Base-by-base conservation (phyloP, 2,329 filamentous ascomycete species). In the Ceratocystis papillata region DNA sequence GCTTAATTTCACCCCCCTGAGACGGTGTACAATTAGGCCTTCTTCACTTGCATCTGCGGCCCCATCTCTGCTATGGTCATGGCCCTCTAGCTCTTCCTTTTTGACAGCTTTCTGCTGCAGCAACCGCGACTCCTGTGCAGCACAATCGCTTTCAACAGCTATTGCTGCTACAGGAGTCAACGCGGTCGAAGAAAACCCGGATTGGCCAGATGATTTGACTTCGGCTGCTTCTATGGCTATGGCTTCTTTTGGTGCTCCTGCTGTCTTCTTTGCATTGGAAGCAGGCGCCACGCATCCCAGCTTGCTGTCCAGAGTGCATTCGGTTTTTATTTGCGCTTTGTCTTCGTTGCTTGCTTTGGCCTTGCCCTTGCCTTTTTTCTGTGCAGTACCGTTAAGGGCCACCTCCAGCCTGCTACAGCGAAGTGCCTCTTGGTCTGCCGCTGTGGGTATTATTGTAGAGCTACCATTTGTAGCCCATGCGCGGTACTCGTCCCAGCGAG, bases 251-350 rank as follows among this genome's bases (percentile, higher is more conserved):
- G 20, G 37, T 41, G 37, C 37, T 41, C 8, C 37, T 41, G 37
- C 37, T 41, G 37, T 12, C 37, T 41, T 41, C 37, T 41, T 28
- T 45, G 60, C 37, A 45, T 25, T 50, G 30, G 41, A 17, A 37
- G 15, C 41, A 25, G 80, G 53, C 83, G 83, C 71, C 82, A 86
- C 22, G 83, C 78, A 62, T 75, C 78, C 5, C 83, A 83, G 1
- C 83, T 87, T 2, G 79, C 80, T 45, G 87, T 84, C 62, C 79
- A 78, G 69, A 79, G 76, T 20, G 76, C 72, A 25, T 50, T 46
- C 44, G 8, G 75, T 37, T 77, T 73, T 30, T 75, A 74, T 70
- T 76, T 59, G 76, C n/a, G 73, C 71, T 68, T 76, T 77, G 68
- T 73, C 71, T 68, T 76, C 77, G 68, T 73, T 71, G 25, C 75